Evolutionary conservation across 768 basidiomycete species (phyloP), one percentile per base, ranked within the genome.

Genomic region (Phaffia australis): DNA sequence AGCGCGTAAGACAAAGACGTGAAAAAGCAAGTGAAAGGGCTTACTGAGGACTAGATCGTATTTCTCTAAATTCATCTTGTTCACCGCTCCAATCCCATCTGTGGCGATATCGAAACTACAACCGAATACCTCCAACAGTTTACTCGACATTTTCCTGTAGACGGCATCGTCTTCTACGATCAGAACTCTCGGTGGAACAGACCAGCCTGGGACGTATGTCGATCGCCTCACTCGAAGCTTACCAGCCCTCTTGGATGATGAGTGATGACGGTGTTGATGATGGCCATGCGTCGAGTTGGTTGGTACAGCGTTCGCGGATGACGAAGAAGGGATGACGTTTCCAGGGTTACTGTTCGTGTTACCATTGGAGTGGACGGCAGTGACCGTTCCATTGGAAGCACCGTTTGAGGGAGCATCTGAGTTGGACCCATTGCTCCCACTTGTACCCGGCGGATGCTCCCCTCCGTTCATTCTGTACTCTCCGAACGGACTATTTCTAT

Each of bases 91-190:
- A 5, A 89, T 83, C 0, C 93, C 94, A 74, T 97, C 91, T 48
- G 92, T 89, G 1, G 92, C 94, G 50, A 94, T 87, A 71, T 97
- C 94, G 64, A 87, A 91, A 72, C 85, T 85, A 76, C 93, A 95
- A 49, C 94, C 94, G 76, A 93, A 92, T 54, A 95, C 88, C 78
- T 94, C 87, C 74, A 98, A 76, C 75, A 97, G 94, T 78, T 93
- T 95, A 80, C 84, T 87, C 69, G 87, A 86, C 65, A 98, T 77
- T 74, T 85, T 86, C 65, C 93, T 78, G 75, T 87, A 91, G 30
- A 98, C 91, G 5, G 86, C 86, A 73, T 98, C 94, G 76, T 98
- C 94, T 75, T 98, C 94, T 14, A 98, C 94, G 9, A 98, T 81
- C 60, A 97, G 76, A 64, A 98, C 92, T 0, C 88, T 80, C 5